These are phyloP conservation scores for Selenicereus undatus DNA, from an alignment of 148 eudicot species.

Conservation along the genomic window DNA sequence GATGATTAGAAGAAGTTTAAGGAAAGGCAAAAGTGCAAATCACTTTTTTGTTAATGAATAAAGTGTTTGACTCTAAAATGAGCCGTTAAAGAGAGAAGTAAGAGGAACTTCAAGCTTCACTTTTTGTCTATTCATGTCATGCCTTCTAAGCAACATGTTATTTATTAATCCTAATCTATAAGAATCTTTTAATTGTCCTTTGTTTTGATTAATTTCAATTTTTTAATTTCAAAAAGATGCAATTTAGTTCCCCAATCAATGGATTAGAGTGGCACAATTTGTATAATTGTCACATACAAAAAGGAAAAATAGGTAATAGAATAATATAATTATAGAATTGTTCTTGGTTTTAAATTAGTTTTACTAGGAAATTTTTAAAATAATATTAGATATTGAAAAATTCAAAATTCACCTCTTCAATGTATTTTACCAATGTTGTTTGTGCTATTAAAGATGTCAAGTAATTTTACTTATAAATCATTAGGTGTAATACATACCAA, in stretches of 20 bases:
- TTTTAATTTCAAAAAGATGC: not conserved
- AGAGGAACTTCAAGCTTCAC: slow-evolving; percentile 20
- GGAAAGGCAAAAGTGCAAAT: slow-evolving; percentile 6
- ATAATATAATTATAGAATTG: no score
- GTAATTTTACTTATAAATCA: no score
- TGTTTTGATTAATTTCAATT: not conserved
- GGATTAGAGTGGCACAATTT: not conserved
- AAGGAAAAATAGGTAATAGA: no score
- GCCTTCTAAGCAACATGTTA: slow-evolving; percentile 34
- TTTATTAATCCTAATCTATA: slow-evolving; percentile 9
- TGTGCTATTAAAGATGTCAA: no score
- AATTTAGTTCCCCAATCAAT: slow-evolving; percentile 3
- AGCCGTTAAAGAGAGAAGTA: slow-evolving; percentile 11
- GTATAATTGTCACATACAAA: not conserved
- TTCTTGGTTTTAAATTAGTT: no score
- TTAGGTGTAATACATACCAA: no score
- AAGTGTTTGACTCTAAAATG: slow-evolving; percentile 11
- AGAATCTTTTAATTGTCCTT: not conserved
- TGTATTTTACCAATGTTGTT: no score
- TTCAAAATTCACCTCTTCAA: no score
- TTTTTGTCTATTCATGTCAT: slow-evolving; percentile 23
- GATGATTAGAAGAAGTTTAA: slow-evolving; percentile 6
- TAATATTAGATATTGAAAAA: no score
- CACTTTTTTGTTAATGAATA: not conserved
- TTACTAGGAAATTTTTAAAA: no score